These are phyloP conservation scores for Macrolepiota dolichaula DNA, from an alignment of 768 basidiomycete genomes.

Conservation along the genomic window DNA sequence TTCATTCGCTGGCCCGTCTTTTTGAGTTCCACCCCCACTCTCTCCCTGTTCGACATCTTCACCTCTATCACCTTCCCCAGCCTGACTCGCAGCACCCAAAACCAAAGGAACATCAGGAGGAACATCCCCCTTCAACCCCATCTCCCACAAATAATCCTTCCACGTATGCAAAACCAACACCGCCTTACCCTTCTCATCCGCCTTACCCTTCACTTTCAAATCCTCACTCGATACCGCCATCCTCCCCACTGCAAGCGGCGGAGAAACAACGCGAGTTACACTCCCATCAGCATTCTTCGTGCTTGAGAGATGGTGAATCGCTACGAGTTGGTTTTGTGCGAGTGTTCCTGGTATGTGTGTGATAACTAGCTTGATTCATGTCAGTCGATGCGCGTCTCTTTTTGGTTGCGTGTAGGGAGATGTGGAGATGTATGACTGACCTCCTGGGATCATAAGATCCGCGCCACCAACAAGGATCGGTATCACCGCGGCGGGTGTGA, in stretches of 20 bases:
- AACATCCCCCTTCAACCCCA: slow-evolving; percentile 61
- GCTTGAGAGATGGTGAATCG: slow-evolving; percentile 49
- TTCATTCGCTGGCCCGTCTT: neutral
- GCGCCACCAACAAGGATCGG: slow-evolving; percentile 74
- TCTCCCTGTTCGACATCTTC: neutral
- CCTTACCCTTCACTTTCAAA: slow-evolving; percentile 30
- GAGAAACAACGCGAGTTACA: slow-evolving; percentile 34
- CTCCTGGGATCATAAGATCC: slow-evolving; percentile 87
- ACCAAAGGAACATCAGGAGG: slow-evolving; percentile 38
- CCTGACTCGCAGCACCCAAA: slow-evolving; percentile 9
- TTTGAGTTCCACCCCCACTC: neutral
- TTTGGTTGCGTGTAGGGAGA: too few relatives aligned
- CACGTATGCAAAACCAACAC: slow-evolving; percentile 71
- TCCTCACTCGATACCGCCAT: slow-evolving; percentile 57
- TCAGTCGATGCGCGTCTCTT: neutral
- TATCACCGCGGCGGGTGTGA: slow-evolving; percentile 69
- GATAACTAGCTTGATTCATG: slow-evolving; percentile 50
- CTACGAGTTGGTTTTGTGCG: slow-evolving; percentile 51
- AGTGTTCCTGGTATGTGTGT: slow-evolving; percentile 40
- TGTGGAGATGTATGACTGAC: slow-evolving; percentile 37
- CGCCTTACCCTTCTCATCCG: slow-evolving; percentile 69
- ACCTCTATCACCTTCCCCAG: slow-evolving; percentile 15
- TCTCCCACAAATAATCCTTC: slow-evolving; percentile 73
- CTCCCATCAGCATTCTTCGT: slow-evolving; percentile 22
- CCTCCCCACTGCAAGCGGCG: slow-evolving; percentile 71